Conservation (phyloP, 176 grass and related monocot species). For the Chrysopogon serrulatus region DNA sequence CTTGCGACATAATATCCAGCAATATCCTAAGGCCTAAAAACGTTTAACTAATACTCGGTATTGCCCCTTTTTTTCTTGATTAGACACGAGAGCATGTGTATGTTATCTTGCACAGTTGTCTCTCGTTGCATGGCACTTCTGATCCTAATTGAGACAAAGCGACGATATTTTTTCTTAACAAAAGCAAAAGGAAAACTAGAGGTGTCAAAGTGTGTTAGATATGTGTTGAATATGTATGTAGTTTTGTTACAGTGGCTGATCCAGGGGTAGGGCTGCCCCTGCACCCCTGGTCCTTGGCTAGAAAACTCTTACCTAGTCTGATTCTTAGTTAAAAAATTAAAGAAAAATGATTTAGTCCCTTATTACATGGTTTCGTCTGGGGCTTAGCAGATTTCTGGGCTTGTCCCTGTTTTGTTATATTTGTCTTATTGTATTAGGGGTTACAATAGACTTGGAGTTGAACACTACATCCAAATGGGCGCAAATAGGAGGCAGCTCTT, state of each 20-base stretch:
- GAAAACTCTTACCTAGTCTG: too few species aligned
- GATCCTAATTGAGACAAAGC: not conserved
- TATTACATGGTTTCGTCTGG: too few species aligned
- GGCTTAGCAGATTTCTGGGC: too few species aligned
- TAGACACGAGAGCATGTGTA: not conserved
- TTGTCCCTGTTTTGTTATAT: too few species aligned
- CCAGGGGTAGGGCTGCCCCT: too few species aligned
- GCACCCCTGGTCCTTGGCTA: too few species aligned
- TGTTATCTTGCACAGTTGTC: not conserved
- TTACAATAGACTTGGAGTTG: too few species aligned
- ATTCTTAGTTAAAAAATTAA: too few species aligned
- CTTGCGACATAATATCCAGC: not conserved
- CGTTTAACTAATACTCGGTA: not conserved
- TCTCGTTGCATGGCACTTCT: not conserved
- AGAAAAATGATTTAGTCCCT: too few species aligned
- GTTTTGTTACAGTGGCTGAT: not conserved
- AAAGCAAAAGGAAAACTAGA: not conserved
- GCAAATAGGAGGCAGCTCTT: too few species aligned
- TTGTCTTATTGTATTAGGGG: too few species aligned
- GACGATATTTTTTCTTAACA: not conserved
- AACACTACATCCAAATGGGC: too few species aligned
- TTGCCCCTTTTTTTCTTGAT: not conserved
- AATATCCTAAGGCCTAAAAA: slow-evolving; percentile 6
- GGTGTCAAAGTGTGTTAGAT: not conserved
- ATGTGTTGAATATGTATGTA: not conserved